Base-by-base conservation (phyloP, 352 stramenopile species). In the Peronospora tabacina region DNA sequence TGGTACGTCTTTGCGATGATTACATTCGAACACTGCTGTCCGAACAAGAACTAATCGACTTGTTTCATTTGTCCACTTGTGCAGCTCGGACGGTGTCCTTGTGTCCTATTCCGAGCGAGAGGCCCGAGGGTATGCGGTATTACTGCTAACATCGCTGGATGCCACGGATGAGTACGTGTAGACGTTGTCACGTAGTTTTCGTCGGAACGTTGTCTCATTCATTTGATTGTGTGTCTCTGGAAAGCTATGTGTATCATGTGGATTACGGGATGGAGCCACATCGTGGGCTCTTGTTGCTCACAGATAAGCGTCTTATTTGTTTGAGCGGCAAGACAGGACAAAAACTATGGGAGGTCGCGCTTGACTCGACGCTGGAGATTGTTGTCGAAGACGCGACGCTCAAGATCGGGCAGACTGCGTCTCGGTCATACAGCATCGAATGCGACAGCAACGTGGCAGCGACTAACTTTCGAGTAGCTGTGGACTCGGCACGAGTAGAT, bases 91-190 rank as follows among this genome's bases (percentile, higher is more conserved):
- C 38, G 71, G 75, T 20, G 82, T 92, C 11, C 52, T 92, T 8
- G 82, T 90, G n/a, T 75, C 75, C 1, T 92, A 86, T 48, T 90
- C 79, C 3, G 74, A 92, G 48, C 66, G 82, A 35, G 82, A 92
- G 60, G 66, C 82, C 5, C 67, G 72, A 29, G 82, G 82, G 9
- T 86, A 83, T 49, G 82, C 82, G 22, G 76, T 92, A 37, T 48
- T 92, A 28, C 60, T 87, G 8, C 74, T 92, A 13, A 90, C 79
- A 8, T 78, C 70, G 11, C 49, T 92, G 24, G 75, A 92, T 57
- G 60, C 77, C 20, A 87, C 75, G 0, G 82, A 92, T 28, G 79
- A 92, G 81, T 92, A 82, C 49, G 70, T 68, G 17, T n/a, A 24
- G 40, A 33, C 12, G 41, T 2, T 22, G 39, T 9, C 24, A 8